Evolutionary conservation across 306 rosid genomes (phyloP).

Genomic region (Canavalia gladiata): DNA sequence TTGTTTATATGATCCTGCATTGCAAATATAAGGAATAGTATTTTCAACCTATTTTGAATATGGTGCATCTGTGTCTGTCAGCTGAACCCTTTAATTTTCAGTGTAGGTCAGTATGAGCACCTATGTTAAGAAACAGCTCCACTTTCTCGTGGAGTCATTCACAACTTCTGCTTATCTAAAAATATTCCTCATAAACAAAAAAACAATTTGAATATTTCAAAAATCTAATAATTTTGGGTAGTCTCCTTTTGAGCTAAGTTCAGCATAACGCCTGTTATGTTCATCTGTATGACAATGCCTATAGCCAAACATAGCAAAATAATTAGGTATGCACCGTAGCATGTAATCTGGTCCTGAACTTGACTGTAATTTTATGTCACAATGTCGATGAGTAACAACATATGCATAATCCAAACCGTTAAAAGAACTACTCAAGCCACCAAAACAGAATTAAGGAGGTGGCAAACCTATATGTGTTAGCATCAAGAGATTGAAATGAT

Average conservation of each 20-base stretch:
- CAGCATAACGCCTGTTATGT: not conserved
- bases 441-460: slow-evolving; percentile 32
- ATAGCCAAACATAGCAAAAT: not conserved
- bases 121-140: slow-evolving; percentile 6
- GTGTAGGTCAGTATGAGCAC: slow-evolving; percentile 4
- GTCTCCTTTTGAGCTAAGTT: not conserved
- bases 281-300: slow-evolving; percentile 7
- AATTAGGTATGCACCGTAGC: not conserved
- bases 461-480: slow-evolving; percentile 80
- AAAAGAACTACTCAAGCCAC: slow-evolving; percentile 30
- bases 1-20: slow-evolving; percentile 34
- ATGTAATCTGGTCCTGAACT: slow-evolving; percentile 12
- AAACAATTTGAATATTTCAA: not conserved
- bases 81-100: not conserved
- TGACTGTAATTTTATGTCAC: not conserved
- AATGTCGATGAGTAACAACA: slow-evolving; percentile 7
- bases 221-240: slow-evolving; percentile 11
- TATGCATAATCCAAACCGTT: slow-evolving; percentile 13
- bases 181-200: not conserved
- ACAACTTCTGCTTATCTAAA: slow-evolving; percentile 26
- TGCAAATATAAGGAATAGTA: not conserved
- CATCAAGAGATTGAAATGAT: slow-evolving; percentile 68
- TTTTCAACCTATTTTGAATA: not conserved
- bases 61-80: slow-evolving; percentile 3
- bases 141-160: slow-evolving; percentile 4